Evolutionary conservation across 179 eudicot species (phyloP), one percentile per base, ranked within the genome.

Genomic region (Carnegiea gigantea): DNA sequence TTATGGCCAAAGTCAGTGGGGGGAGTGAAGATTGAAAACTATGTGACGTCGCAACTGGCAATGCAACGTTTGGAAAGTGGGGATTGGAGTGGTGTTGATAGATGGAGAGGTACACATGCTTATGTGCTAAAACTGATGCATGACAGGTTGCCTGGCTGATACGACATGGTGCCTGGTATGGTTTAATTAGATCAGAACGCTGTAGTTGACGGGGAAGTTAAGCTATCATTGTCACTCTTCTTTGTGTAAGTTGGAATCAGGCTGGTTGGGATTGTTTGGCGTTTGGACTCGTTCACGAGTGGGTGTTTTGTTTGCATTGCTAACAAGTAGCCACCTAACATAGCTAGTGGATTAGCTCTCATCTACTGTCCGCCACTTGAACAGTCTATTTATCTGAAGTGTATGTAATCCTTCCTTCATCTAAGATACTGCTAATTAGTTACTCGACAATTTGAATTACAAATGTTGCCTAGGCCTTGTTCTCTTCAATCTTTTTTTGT

Each of bases 151-250:
- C 82, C 82, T 83, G 74, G 62, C 76, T 75, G 46, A 74, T 79
- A 83, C 79, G 80, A 28, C 14, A 80, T 43, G 82, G 49, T 30
- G 72, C 59, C 33, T 26, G 5, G 20, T 17, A 53, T 21, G 24
- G 53, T 10, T 10, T 48, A 2, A 13, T 30, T 51, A 51, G 20
- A 6, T 48, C 3, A 26, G 30, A 67, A 73, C n/a, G 40, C 24
- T 49, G 75, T 9, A 28, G 54, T 83, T 79, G 83, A 80, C 80
- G 77, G 77, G 49, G 20, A 75, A 51, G 85, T 67, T 79, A 74
- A 74, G 78, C n/a, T 48, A 62, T 26, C 33, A 33, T 4, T 10
- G 18, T 59, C 44, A 18, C 24, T 4, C 26, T 26, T 75, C 1
- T 54, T 51, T 21, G 10, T 24, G 77, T 24, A 24, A 74, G 20